These are phyloP conservation scores for Phialemoniopsis sp. DNA, from an alignment of 2,329 filamentous ascomycete genomes.

Conservation along the genomic window DNA sequence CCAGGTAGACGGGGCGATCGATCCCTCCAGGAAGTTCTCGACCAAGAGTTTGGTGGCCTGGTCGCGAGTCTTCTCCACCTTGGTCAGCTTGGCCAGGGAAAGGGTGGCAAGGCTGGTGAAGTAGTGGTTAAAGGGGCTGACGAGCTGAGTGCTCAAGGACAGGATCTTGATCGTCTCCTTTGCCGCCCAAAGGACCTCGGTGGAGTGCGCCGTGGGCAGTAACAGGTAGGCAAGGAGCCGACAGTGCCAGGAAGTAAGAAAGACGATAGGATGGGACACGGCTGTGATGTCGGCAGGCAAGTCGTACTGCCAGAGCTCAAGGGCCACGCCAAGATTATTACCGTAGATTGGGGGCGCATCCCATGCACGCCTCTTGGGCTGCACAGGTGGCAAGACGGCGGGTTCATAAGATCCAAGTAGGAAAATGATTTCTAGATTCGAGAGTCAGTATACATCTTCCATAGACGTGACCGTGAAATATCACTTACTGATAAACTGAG, in stretches of 20 bases:
- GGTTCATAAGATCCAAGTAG: slow-evolving; percentile 5
- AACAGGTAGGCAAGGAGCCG: slow-evolving; percentile 61
- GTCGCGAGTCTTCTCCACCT: slow-evolving; percentile 49
- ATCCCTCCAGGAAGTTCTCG: slow-evolving; percentile 51
- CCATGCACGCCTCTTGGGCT: too few relatives aligned
- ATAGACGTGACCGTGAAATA: not conserved
- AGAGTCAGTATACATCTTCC: too few relatives aligned
- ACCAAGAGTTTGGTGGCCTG: slow-evolving; percentile 53
- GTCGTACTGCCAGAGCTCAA: slow-evolving; percentile 63
- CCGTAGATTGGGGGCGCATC: too few relatives aligned
- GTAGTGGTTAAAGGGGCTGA: slow-evolving; percentile 64
- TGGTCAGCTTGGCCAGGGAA: slow-evolving; percentile 52
- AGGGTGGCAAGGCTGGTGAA: slow-evolving; percentile 57
- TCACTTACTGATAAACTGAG: slow-evolving; percentile 60
- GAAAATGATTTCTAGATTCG: slow-evolving; percentile 8
- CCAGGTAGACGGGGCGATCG: slow-evolving; percentile 47
- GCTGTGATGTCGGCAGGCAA: slow-evolving; percentile 54
- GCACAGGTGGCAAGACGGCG: too few relatives aligned
- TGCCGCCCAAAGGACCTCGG: slow-evolving; percentile 57
- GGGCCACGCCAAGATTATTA: slow-evolving; percentile 41
- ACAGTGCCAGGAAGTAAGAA: slow-evolving; percentile 68
- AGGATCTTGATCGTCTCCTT: slow-evolving; percentile 56
- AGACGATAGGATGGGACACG: slow-evolving; percentile 48
- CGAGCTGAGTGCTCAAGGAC: slow-evolving; percentile 36
- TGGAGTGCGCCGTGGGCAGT: slow-evolving; percentile 48